Conservation (phyloP, 148 eudicot genomes). For the Diospyros lotus region DNA sequence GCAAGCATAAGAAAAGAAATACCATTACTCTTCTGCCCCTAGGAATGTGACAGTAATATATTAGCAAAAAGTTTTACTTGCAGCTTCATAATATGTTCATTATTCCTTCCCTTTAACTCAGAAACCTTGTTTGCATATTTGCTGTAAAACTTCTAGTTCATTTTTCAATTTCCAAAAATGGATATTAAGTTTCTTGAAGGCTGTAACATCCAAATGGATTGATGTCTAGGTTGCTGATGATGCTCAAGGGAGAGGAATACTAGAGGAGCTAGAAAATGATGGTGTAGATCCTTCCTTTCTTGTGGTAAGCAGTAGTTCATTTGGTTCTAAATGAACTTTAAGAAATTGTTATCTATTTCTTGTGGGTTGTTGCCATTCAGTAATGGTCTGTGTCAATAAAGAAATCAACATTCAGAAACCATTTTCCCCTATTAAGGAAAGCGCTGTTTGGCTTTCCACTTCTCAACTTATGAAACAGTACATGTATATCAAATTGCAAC, state of each 20-base stretch:
- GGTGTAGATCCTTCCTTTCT: constrained; percentile 82
- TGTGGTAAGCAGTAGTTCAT: constrained; percentile 43
- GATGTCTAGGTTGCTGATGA: constrained; percentile 76
- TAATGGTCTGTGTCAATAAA: not conserved
- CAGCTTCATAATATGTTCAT: not conserved
- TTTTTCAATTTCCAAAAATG: not conserved
- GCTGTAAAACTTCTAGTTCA: not conserved
- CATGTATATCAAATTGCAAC: too few species aligned
- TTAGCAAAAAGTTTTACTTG: not conserved
- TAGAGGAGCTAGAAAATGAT: constrained; percentile 83
- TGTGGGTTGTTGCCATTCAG: not conserved
- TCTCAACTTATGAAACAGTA: too few species aligned
- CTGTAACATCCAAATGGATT: constrained; percentile 14
- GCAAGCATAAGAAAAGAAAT: too few species aligned
- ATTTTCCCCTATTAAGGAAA: too few species aligned
- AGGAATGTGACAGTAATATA: too few species aligned
- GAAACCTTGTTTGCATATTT: not conserved
- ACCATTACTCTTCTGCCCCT: too few species aligned
- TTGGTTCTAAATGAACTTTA: not conserved
- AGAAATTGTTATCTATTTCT: not conserved
- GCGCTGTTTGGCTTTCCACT: too few species aligned
- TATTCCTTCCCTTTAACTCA: not conserved
- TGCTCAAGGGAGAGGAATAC: constrained; percentile 78
- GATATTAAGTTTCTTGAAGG: constrained; percentile 2
- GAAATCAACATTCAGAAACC: too few species aligned